Evolutionary conservation across 139 green algal species (phyloP), one percentile per base, ranked within the genome.

Genomic region (Diplosphaera chodatii): DNA sequence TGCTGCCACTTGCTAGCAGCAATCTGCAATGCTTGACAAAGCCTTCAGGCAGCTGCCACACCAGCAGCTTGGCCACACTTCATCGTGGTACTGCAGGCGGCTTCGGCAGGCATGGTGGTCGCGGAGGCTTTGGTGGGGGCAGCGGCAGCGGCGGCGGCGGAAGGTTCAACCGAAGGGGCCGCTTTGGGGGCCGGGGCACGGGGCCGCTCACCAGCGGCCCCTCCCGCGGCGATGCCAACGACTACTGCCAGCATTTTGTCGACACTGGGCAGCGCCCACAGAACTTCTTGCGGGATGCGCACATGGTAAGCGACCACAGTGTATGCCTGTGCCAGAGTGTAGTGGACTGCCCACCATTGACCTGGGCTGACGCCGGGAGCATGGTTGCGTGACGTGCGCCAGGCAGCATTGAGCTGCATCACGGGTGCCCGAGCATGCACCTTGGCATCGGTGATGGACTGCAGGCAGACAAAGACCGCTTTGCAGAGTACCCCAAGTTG

Each of bases 181-280:
- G 59, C 5, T 65, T 65, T 22, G 59, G 59, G 3, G 59, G 59
- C 25, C 4, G 59, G 59, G 27, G 59, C 59, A 15, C n/a, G 10
- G 13, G 13, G 48, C 48, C 48, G 18, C n/a, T 65, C 25, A 2
- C 59, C 27, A 32, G n/a, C 28, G 75, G 64, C 23, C 69, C 75
- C 28, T 73, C 55, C 28, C 55, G 75, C 2, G 75, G 75, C 3
- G 69, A 76, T 25, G 40, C 48, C 31, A 94, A 94, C 59, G 89
- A 95, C 75, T 95, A 93, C 80, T 90, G 84, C 55, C 89, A 95
- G 70, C 85, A 95, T 69, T 95, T 92, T 85, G 90, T 95, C 41
- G 90, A 95, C 76, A 95, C 90, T 15, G 87, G 81, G 25, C 63
- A 82, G 37, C 70, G 90, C 28, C 90, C 90, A 1, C 89, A 94